These are phyloP conservation scores for Phytophthora pseudosyringae DNA, from an alignment of 352 stramenopile species.

Conservation along the genomic window DNA sequence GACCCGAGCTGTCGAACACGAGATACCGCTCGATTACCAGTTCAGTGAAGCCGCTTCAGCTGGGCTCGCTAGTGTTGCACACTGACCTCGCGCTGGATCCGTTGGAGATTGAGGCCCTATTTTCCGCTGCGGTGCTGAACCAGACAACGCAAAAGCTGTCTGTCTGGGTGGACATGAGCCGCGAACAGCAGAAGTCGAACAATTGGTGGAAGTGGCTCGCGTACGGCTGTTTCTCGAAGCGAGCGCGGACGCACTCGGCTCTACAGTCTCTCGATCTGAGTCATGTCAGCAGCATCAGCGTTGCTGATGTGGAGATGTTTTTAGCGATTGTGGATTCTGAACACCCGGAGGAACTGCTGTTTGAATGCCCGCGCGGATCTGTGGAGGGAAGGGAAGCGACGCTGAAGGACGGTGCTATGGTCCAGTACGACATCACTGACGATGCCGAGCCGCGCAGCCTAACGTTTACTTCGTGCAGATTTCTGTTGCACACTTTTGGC, in stretches of 20 bases:
- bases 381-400: conserved; percentile 17
- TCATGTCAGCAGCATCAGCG: conserved; percentile 2
- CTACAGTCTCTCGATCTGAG: conserved; percentile 15
- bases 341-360: conserved; percentile 21
- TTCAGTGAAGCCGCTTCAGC: conserved; percentile 3
- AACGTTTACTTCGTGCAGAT: conserved; percentile 16
- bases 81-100: not conserved
- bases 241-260: conserved; percentile 7
- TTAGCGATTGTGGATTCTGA: conserved; percentile 12
- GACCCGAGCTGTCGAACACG: conserved; percentile 4
- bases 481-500: conserved; percentile 17
- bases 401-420: conserved; percentile 15
- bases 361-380: conserved; percentile 11
- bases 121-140: conserved; percentile 21
- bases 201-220: conserved; percentile 28
- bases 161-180: not conserved
- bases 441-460: conserved; percentile 15
- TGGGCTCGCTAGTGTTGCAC: conserved; percentile 14
- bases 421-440: conserved; percentile 19
- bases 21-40: not conserved
- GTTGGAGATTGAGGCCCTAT: conserved; percentile 15
- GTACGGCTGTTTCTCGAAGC: conserved; percentile 27
- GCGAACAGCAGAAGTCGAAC: not conserved
- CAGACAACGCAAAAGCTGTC: conserved; percentile 21
- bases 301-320: conserved; percentile 21